Evolutionary conservation across 352 stramenopile species (phyloP).

Genomic region (Phytophthora tentaculata): DNA sequence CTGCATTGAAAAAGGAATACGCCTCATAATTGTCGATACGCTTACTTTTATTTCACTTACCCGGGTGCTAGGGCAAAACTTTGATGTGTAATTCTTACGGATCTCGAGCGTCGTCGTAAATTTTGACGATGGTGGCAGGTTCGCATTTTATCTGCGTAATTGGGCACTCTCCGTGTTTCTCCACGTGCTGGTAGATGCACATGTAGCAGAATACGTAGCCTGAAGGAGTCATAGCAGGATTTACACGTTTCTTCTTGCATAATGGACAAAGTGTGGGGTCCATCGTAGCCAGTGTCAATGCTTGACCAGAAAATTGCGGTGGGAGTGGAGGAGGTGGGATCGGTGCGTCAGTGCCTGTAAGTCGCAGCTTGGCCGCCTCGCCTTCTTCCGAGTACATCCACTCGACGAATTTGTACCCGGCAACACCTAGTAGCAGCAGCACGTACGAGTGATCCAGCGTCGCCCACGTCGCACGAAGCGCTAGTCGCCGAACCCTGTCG

Average conservation of each 20-base stretch:
- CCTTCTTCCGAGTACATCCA: conserved; percentile 91
- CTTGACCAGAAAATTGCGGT: conserved; percentile 68
- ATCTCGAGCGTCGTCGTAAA: conserved; percentile 79
- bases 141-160: conserved; percentile 84
- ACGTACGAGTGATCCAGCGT: conserved; percentile 85
- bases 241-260: conserved; percentile 77
- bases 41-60: not conserved
- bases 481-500: conserved; percentile 46
- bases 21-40: not conserved
- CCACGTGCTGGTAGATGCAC: conserved; percentile 80
- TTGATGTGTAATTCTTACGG: conserved; percentile 8
- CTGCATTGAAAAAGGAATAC: not conserved
- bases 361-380: conserved; percentile 57
- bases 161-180: conserved; percentile 73
- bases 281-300: conserved; percentile 50
- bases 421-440: conserved; percentile 76
- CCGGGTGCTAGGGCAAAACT: conserved; percentile 12
- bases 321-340: conserved; percentile 77
- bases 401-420: conserved; percentile 87
- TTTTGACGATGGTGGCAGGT: conserved; percentile 66
- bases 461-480: conserved; percentile 65
- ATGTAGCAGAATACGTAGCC: conserved; percentile 88
- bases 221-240: conserved; percentile 73
- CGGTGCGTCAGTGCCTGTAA: conserved; percentile 60
- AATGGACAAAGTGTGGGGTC: conserved; percentile 66